Percentiles rank a stretch among this genome's conserved stretches.
Evolutionary conservation across 192 early-diverging fungal genomes (phyloP).

Genomic region (Lunasporangiospora selenospora): DNA sequence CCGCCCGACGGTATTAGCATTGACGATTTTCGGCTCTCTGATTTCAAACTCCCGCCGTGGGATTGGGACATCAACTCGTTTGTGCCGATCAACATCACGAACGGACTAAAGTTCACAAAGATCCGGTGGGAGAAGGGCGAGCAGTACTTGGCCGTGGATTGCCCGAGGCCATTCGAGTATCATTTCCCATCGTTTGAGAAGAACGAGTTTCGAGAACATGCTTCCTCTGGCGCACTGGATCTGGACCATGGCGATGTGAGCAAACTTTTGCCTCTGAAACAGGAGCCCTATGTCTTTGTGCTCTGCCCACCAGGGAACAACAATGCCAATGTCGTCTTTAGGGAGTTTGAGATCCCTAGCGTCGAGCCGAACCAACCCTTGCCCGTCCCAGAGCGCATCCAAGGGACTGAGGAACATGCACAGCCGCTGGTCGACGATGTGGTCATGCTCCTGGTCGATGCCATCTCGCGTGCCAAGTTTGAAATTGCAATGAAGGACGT

Average conservation of each 20-base stretch:
- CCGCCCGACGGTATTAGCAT: constrained; percentile 27
- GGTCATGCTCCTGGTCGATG: constrained; percentile 44
- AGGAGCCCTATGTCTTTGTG: constrained; percentile 38
- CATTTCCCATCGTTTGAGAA: constrained; percentile 33
- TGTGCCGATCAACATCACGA: constrained; percentile 27
- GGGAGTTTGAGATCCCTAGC: constrained; percentile 24
- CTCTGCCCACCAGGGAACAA: constrained; percentile 33
- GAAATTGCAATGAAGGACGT: constrained; percentile 17
- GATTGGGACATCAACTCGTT: constrained; percentile 34
- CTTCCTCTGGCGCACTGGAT: constrained; percentile 6
- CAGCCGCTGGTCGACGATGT: constrained; percentile 44
- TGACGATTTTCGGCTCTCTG: constrained; percentile 20
- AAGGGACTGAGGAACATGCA: constrained; percentile 18
- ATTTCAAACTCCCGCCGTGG: constrained; percentile 34
- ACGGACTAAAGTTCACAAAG: constrained; percentile 21
- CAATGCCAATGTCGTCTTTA: constrained; percentile 39
- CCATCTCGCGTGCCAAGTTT: constrained; percentile 44
- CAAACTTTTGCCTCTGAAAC: constrained; percentile 16
- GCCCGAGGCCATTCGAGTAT: constrained; percentile 18
- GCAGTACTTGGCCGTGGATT: constrained; percentile 27
- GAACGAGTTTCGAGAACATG: constrained; percentile 15
- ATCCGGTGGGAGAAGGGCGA: constrained; percentile 37
- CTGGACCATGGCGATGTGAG: too few species aligned
- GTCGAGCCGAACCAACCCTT: too few species aligned
- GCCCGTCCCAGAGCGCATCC: background rate